phyloP scores from a whole-genome alignment of 1,139 yeast species.

The Yamadazyma pseudoaaseri region DNA sequence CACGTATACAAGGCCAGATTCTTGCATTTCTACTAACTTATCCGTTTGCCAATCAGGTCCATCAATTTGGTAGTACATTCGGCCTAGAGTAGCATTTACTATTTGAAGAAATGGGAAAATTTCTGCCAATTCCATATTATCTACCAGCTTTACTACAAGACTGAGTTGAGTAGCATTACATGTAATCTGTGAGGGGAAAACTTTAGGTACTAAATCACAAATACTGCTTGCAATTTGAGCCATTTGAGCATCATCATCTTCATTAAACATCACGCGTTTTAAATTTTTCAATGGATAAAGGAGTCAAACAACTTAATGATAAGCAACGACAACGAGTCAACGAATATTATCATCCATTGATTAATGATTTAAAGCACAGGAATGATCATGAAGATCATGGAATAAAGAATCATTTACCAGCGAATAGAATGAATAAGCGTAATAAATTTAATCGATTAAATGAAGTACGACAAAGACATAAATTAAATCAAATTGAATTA shows the following conservation, averaged over 20 bases:
- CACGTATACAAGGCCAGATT: slow-evolving; percentile 42
- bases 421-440: slow-evolving; percentile 17
- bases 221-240: slow-evolving; percentile 15
- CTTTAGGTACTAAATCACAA: slow-evolving; percentile 10
- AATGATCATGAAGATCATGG: slow-evolving; percentile 19
- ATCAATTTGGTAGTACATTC: slow-evolving; percentile 23
- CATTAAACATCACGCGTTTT: slow-evolving; percentile 13
- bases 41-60: slow-evolving; percentile 46
- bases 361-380: slow-evolving; percentile 6
- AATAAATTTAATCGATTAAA: slow-evolving; percentile 28
- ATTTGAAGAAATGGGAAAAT: slow-evolving; percentile 20
- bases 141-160: too few relatives aligned
- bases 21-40: slow-evolving; percentile 47
- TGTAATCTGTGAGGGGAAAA: slow-evolving; percentile 15
- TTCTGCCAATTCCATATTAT: too few relatives aligned
- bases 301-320: slow-evolving; percentile 9
- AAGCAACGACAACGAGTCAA: slow-evolving; percentile 19
- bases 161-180: too few relatives aligned
- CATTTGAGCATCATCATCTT: slow-evolving; percentile 21
- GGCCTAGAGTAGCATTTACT: slow-evolving; percentile 32
- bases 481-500: slow-evolving; percentile 21
- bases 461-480: slow-evolving; percentile 28
- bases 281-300: slow-evolving; percentile 1
- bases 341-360: slow-evolving; percentile 21
- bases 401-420: slow-evolving; percentile 10